Evolutionary conservation across 345 rosid species (phyloP).

Genomic region (Eucalyptus erythrocorys): DNA sequence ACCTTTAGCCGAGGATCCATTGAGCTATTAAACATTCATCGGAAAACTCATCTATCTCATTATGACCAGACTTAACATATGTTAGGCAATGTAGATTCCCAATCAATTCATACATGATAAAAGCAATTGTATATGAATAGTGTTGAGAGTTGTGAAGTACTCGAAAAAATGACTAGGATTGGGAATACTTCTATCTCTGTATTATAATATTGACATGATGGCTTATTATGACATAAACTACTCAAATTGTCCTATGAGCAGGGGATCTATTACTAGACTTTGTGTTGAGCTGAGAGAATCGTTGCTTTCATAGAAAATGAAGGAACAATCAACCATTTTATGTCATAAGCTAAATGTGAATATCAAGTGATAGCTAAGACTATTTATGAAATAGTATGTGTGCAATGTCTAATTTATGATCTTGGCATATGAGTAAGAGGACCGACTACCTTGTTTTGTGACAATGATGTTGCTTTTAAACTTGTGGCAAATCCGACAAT

Average conservation of each 20-base stretch:
- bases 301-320: background rate
- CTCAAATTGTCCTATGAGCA: background rate
- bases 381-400: background rate
- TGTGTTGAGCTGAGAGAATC: background rate
- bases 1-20: background rate
- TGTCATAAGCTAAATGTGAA: background rate
- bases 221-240: background rate
- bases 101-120: background rate
- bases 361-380: background rate
- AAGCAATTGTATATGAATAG: background rate
- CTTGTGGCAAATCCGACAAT: rapidly evolving
- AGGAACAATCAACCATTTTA: no score
- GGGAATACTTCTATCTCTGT: background rate
- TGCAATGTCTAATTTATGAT: background rate
- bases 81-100: rapidly evolving
- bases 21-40: background rate
- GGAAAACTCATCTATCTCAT: background rate
- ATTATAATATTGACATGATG: no score
- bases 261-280: background rate
- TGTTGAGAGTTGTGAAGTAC: background rate
- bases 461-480: no score
- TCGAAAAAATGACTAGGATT: background rate
- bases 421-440: background rate
- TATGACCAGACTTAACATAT: background rate
- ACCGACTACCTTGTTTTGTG: background rate